Percentiles rank a stretch among this genome's conserved stretches.
These are phyloP conservation scores for Bretziella fagacearum DNA, from an alignment of 2,329 filamentous ascomycete species.

Conservation along the genomic window DNA sequence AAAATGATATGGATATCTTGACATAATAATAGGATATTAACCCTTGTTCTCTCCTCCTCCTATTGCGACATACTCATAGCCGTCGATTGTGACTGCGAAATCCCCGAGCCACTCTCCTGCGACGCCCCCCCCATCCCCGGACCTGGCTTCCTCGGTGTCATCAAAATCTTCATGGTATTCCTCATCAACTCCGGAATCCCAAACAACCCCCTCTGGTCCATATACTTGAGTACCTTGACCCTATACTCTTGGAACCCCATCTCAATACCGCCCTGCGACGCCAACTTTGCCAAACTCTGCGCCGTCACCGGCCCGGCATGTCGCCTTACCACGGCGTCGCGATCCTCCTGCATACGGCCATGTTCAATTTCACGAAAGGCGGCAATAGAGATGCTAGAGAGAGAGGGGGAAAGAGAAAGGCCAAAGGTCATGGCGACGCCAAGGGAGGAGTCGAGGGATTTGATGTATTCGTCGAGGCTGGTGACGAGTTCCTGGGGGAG, in stretches of 20 bases:
- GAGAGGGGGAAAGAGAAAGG: constrained; percentile 39
- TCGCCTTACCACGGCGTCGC: constrained; percentile 19
- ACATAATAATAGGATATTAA: not conserved
- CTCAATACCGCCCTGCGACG: constrained; percentile 45
- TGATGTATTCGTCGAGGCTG: constrained; percentile 31
- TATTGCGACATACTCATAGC: not conserved
- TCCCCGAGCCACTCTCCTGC: not conserved
- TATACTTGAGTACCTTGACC: constrained; percentile 49
- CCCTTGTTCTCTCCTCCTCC: not conserved
- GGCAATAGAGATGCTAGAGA: constrained; percentile 38
- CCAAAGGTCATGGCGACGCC: constrained; percentile 35
- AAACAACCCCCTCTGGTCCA: constrained; percentile 44
- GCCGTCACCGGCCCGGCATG: constrained; percentile 57
- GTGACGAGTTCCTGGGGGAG: constrained; percentile 29
- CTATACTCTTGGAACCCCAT: constrained; percentile 61
- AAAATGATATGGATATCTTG: not conserved
- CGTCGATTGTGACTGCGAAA: not conserved
- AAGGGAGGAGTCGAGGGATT: constrained; percentile 29
- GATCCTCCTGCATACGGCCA: constrained; percentile 25
- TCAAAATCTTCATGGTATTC: constrained; percentile 63
- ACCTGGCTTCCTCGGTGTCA: constrained; percentile 27
- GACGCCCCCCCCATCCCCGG: not conserved
- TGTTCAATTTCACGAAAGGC: constrained; percentile 42
- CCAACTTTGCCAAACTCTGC: constrained; percentile 44
- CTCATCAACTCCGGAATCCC: constrained; percentile 60